Base-by-base conservation (phyloP, 306 rosid species). In the Prunus armeniaca region DNA sequence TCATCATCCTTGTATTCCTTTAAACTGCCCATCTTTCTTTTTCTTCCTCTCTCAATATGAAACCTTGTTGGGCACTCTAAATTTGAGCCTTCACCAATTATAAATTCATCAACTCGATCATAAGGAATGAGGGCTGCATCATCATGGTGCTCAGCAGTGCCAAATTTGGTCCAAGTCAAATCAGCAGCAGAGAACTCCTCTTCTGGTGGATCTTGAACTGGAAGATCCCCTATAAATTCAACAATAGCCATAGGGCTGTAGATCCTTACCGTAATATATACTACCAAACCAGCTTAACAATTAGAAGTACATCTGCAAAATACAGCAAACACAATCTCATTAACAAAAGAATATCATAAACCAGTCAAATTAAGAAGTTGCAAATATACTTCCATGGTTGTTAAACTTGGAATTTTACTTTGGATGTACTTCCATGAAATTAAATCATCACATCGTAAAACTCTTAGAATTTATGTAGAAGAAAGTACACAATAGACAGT, bases 91-190 rank as follows among this genome's bases (percentile, higher is more conserved):
- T 95, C 98, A 19, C 98, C 98, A 19, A 90, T 81, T 78, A 95
- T 92, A 76, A 95, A 95, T 18, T 87, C 89, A 83, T 95, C 98
- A 49, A 90, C 97, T 67, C 97, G 88, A 10, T 87, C 95, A 65
- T 85, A 92, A 68, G 96, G 98, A 79, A 95, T 92, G 67, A 92
- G 91, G 20, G 97, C 97, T 77, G 87, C 98, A 25, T 88, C 96
- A 75, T 95, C 97, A 61, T 89, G 84, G 72, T 86, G 95, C 74
- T 95, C 93, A 14, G 82, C 74, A 82, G 74, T 88, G 38, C 96
- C 96, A 84, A 89, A 92, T 84, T 92, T 92, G 77, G 89, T 91
- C 97, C 99, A 92, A 63, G 82, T 88, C 87, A 95, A 81, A 82
- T 92, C 90, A 65, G 88, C 84, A 72, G 97, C 80, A 71, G 88